Percentiles rank a stretch among this genome's conserved stretches.
phyloP scores from a whole-genome alignment of 768 basidiomycete genomes.

The Kwoniella bestiolae region DNA sequence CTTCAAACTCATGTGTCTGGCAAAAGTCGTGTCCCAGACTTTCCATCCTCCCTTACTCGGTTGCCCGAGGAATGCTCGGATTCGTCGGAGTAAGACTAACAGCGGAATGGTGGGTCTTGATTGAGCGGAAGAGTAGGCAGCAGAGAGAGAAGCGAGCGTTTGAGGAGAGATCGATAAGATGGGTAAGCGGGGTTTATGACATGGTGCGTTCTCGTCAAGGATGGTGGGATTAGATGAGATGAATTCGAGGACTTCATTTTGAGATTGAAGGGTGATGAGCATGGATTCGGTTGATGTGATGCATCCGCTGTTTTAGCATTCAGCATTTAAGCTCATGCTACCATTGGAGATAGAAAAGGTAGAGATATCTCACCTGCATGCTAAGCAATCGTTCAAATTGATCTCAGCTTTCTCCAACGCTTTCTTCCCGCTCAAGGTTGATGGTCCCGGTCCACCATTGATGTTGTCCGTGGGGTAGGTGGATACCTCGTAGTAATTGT shows the following conservation, averaged over 20 bases:
- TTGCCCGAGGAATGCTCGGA: slow-evolving; percentile 54
- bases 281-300: slow-evolving; percentile 98
- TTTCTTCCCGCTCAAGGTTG: slow-evolving; percentile 46
- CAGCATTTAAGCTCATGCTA: background rate
- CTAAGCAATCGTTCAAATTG: slow-evolving; percentile 94
- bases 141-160: slow-evolving; percentile 77
- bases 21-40: slow-evolving; percentile 93
- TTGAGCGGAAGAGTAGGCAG: slow-evolving; percentile 56
- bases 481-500: slow-evolving; percentile 83
- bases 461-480: slow-evolving; percentile 35
- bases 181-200: slow-evolving; percentile 56
- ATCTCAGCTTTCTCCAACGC: slow-evolving; percentile 93
- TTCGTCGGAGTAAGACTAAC: slow-evolving; percentile 65
- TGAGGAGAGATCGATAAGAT: slow-evolving; percentile 90
- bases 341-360: background rate
- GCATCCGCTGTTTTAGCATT: slow-evolving; percentile 70
- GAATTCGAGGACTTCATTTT: slow-evolving; percentile 84
- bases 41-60: slow-evolving; percentile 46
- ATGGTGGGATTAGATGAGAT: slow-evolving; percentile 62
- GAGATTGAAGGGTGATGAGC: slow-evolving; percentile 92
- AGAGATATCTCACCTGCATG: slow-evolving; percentile 75
- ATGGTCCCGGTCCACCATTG: slow-evolving; percentile 36
- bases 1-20: slow-evolving; percentile 77
- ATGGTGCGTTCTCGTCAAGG: slow-evolving; percentile 8
- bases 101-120: slow-evolving; percentile 62